Base-by-base conservation (phyloP, 495 filamentous ascomycete genomes). In the Lepidopterella palustris region DNA sequence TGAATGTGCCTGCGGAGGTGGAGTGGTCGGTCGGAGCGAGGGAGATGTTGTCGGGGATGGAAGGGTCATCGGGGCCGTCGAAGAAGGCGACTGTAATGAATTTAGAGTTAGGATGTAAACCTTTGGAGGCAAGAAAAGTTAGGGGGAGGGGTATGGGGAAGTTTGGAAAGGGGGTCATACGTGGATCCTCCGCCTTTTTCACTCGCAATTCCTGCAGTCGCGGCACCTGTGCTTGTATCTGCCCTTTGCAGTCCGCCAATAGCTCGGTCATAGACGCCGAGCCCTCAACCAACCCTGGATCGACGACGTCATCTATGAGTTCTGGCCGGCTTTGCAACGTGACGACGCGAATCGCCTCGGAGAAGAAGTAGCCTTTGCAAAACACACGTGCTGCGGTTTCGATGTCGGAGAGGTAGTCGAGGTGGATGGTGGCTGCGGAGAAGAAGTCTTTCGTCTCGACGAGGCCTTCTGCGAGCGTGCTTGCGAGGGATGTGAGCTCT, bases 41-140 rank as follows among this genome's bases (percentile, higher is more conserved):
- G 5, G 88, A 93, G 52, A 98, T 78, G 70, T 98, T 90, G 66
- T 98, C 93, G 0, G 92, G 92, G 4, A 95, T 79, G 64, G 93
- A 88, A 32, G 70, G 77, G 35, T 66, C 71, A 3, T 56, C 66
- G 21, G 18, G 82, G 83, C 56, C 91, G 25, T 76, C 78, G 42
- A 74, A 71, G 61, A 74, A 79, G 15, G 76, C 72, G 45, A 77
- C 72, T 45, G 11, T 23, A 39, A 9, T 6, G 35, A 23, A 32
- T 50, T 13, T 25, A 15, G 15, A 50, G n/a, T n/a, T n/a, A n/a
- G n/a, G n/a, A n/a, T n/a, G n/a, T n/a, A n/a, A n/a, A n/a, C n/a
- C n/a, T n/a, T n/a, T n/a, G n/a, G n/a, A n/a, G n/a, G n/a, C n/a
- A n/a, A n/a, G n/a, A n/a, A n/a, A n/a, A n/a, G n/a, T n/a, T n/a